Conservation (phyloP, 1,284 basidiomycete species). For the Inonotus hispidus region DNA sequence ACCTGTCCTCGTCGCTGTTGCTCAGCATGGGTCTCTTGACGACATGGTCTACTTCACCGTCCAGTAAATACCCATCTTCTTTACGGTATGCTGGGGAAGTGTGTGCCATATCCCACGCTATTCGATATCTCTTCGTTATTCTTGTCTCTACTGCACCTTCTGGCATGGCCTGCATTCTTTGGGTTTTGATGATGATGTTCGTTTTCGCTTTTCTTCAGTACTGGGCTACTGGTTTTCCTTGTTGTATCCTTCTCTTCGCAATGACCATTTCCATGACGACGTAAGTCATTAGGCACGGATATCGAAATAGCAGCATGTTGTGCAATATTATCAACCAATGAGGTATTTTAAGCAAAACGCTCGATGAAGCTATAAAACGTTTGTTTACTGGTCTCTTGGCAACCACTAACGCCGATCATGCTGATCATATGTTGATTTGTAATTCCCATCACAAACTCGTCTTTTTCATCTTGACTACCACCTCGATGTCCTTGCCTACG, state of each 20-base stretch:
- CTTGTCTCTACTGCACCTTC: not conserved
- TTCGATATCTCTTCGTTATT: not conserved
- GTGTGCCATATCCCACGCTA: not conserved
- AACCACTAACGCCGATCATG: not conserved
- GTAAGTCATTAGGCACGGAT: not conserved
- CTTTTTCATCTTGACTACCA: not conserved
- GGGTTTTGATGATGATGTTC: not conserved
- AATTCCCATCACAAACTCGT: not conserved
- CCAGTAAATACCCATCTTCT: not conserved
- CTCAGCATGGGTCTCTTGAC: constrained; percentile 57
- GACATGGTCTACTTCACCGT: constrained; percentile 59
- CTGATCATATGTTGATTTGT: not conserved
- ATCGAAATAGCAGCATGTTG: not conserved
- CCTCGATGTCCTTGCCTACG: not conserved
- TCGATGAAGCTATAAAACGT: not conserved
- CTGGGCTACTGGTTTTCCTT: not conserved
- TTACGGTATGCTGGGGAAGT: not conserved
- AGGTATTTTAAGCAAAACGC: not conserved
- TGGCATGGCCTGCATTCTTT: not conserved
- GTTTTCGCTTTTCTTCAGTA: not conserved
- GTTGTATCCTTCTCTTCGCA: not conserved
- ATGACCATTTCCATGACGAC: not conserved
- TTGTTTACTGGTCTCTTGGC: not conserved
- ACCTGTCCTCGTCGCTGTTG: constrained; percentile 46
- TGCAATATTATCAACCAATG: not conserved